Evolutionary conservation across 2,329 filamentous ascomycete species (phyloP), one percentile per base, ranked within the genome.

Genomic region (Penicillium decumbens): DNA sequence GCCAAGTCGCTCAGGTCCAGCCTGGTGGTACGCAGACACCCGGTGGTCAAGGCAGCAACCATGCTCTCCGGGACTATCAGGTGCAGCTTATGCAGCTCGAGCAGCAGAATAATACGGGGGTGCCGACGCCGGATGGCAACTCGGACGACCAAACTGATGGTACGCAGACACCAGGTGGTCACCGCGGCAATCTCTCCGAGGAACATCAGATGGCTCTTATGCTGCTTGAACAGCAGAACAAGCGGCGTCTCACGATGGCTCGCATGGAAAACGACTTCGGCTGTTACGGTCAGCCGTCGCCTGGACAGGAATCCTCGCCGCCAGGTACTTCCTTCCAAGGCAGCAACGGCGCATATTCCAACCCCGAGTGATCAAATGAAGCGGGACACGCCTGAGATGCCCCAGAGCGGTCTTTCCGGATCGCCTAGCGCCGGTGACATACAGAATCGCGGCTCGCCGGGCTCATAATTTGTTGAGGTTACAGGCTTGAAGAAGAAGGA

Each of bases 61-160:
- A 85, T 67, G 82, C 82, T 46, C 74, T 85, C 56, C 82, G 84
- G 68, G 82, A 85, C 67, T 85, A 85, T 68, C 82, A 85, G 68
- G 84, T 84, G 82, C 82, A 85, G 65, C 72, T 85, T 64, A 84
- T 85, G 82, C 71, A 84, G 56, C 75, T 85, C 35, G 82, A 85
- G 66, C 82, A 84, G 67, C 82, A 85, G 71, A 85, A 68, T 18
- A 18, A 18, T 2, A 18, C 15, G 15, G 15, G 15, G 84, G 87
- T 93, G 75, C 75, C 83, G 63, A 86, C 85, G 64, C 81, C 85
- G 53, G 85, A 90, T 59, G 81, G 64, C 45, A 73, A 79, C 15
- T 71, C 62, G 49, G 71, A 69, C 54, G 69, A 75, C 47, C 82
- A 85, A 30, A 80, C 87, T 72, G 73, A 70, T 18, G 15, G 15